A percentile compares a stretch with the other conserved stretches of the same genome.
These are phyloP conservation scores for Scheffersomyces cryptocercus DNA, from an alignment of 1,139 yeast species.

Conservation along the genomic window DNA sequence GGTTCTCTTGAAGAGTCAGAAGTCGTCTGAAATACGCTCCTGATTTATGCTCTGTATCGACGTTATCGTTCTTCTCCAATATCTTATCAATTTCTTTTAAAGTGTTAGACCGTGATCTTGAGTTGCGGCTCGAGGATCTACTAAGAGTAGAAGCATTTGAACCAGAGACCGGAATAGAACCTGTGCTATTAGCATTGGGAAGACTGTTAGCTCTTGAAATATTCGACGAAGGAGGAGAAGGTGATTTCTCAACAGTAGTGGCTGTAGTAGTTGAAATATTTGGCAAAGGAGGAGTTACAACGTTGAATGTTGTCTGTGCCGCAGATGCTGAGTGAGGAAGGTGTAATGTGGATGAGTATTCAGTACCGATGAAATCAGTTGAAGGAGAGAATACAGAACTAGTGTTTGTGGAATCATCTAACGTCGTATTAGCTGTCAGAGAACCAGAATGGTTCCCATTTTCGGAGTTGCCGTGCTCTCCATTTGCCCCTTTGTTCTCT, in stretches of 20 bases:
- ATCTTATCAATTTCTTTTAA: conserved; percentile 41
- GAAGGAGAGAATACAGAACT: not conserved
- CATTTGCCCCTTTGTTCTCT: conserved; percentile 5
- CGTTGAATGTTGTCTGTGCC: conserved; percentile 24
- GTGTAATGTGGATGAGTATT: conserved; percentile 7
- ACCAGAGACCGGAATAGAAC: conserved; percentile 3
- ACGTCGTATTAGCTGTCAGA: not conserved
- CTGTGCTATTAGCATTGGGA: conserved; percentile 7
- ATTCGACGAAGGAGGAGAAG: conserved; percentile 14
- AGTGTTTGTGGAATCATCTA: not conserved
- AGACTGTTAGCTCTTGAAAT: conserved; percentile 4
- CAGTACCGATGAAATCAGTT: conserved; percentile 2
- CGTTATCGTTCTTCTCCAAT: conserved; percentile 41
- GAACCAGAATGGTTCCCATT: not conserved
- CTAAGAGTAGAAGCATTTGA: conserved; percentile 10
- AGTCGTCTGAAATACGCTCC: conserved; percentile 72
- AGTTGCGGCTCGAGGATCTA: conserved; percentile 16
- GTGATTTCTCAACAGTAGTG: conserved; percentile 16
- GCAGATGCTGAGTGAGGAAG: conserved; percentile 26
- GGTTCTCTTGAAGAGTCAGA: conserved; percentile 66
- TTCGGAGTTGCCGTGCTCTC: not conserved
- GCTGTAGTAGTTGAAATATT: conserved; percentile 17
- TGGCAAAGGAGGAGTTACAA: conserved; percentile 19
- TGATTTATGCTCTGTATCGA: conserved; percentile 49
- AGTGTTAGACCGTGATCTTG: conserved; percentile 41